Conservation (phyloP, 768 basidiomycete species). For the Kockovaella imperatae region DNA sequence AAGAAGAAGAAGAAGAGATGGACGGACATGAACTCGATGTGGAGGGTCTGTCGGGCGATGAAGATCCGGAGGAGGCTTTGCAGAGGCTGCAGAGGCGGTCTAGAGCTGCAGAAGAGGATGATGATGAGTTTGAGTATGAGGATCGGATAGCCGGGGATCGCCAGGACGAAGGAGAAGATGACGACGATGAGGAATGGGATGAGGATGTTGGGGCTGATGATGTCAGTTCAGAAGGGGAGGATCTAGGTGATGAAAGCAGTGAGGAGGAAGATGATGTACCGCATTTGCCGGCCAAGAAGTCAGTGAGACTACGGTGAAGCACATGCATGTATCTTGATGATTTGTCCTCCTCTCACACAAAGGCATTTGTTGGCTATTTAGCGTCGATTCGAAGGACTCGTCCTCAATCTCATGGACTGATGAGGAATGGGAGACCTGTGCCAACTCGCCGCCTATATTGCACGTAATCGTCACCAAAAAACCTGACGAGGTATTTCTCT, state of each 20-base stretch:
- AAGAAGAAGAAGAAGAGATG: slow-evolving; percentile 26
- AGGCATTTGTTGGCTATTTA: neutral
- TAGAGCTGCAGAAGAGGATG: slow-evolving; percentile 45
- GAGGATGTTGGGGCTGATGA: neutral
- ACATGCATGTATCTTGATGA: neutral
- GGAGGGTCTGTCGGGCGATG: slow-evolving; percentile 47
- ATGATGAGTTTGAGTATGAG: slow-evolving; percentile 20
- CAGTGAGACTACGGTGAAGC: neutral
- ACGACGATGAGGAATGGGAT: slow-evolving; percentile 1
- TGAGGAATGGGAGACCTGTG: slow-evolving; percentile 63
- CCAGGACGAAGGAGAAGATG: slow-evolving; percentile 10
- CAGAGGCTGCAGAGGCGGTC: slow-evolving; percentile 26
- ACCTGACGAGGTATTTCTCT: slow-evolving; percentile 66
- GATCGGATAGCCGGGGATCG: slow-evolving; percentile 19
- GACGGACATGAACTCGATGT: slow-evolving; percentile 43
- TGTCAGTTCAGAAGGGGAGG: neutral
- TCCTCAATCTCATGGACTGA: too few relatives aligned
- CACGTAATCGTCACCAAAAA: slow-evolving; percentile 84
- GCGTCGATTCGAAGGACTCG: neutral
- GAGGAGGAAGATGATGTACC: slow-evolving; percentile 12
- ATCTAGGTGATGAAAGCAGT: slow-evolving; percentile 4
- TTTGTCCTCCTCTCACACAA: neutral
- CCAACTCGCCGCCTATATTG: slow-evolving; percentile 67
- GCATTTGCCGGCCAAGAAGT: neutral
- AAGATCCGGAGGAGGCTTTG: slow-evolving; percentile 41